Percentiles rank a stretch among this genome's conserved stretches.
phyloP scores from a whole-genome alignment of 1,284 basidiomycete species.

The Ceratobasidium sp. region DNA sequence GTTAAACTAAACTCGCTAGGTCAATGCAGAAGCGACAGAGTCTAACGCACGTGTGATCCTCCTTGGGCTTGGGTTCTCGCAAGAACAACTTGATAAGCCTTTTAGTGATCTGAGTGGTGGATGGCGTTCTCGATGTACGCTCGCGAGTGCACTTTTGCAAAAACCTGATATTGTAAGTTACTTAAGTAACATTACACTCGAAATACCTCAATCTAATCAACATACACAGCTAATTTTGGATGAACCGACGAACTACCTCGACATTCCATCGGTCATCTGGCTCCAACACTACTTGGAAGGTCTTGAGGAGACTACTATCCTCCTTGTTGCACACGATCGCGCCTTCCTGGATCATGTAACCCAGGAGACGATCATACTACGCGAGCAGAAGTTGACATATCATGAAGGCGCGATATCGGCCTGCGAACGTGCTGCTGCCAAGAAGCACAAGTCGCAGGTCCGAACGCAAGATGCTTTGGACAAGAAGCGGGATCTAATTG shows the following conservation, averaged over 20 bases:
- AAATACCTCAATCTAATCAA: slow-evolving; percentile 52
- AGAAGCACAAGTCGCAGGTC: slow-evolving; percentile 64
- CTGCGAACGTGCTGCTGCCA: slow-evolving; percentile 68
- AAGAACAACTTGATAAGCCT: slow-evolving; percentile 64
- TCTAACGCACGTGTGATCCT: slow-evolving; percentile 70
- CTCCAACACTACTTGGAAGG: slow-evolving; percentile 68
- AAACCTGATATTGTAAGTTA: slow-evolving; percentile 57
- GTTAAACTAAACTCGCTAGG: slow-evolving; percentile 45
- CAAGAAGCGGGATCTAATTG: slow-evolving; percentile 67
- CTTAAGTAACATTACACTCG: not conserved
- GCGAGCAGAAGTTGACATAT: slow-evolving; percentile 69
- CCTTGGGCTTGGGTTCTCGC: slow-evolving; percentile 73
- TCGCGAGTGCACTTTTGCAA: slow-evolving; percentile 62
- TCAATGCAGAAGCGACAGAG: slow-evolving; percentile 64
- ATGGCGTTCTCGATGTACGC: slow-evolving; percentile 72
- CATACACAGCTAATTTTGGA: slow-evolving; percentile 50
- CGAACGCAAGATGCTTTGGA: slow-evolving; percentile 69
- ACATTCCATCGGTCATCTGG: slow-evolving; percentile 60
- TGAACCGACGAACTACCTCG: slow-evolving; percentile 64
- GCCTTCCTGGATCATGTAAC: slow-evolving; percentile 75
- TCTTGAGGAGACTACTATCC: slow-evolving; percentile 65
- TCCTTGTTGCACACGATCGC: slow-evolving; percentile 77
- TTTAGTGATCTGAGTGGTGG: slow-evolving; percentile 73
- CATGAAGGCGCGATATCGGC: slow-evolving; percentile 73
- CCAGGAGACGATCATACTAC: slow-evolving; percentile 76